These are phyloP conservation scores for Fonsecaea pugnacius DNA, from an alignment of 2,329 filamentous ascomycete species.

Conservation along the genomic window DNA sequence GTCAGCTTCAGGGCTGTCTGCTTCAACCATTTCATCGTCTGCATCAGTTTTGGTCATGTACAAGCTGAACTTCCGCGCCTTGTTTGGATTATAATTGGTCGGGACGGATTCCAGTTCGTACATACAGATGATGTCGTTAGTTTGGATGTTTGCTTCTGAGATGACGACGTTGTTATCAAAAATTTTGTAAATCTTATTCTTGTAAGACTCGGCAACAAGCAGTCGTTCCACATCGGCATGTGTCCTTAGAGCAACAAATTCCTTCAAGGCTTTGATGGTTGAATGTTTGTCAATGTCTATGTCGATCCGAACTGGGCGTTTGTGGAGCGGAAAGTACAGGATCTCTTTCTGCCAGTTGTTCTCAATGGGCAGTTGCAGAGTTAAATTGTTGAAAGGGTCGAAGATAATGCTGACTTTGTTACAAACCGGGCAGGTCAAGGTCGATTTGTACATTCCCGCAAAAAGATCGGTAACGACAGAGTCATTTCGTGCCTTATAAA, in stretches of 20 bases:
- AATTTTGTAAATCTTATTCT: conserved; percentile 81
- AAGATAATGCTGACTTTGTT: conserved; percentile 98
- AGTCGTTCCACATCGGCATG: conserved; percentile 60
- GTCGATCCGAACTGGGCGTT: conserved; percentile 70
- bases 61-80: conserved; percentile 54
- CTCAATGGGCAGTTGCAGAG: conserved; percentile 84
- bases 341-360: conserved; percentile 77
- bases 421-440: conserved; percentile 86
- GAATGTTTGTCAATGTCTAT: conserved; percentile 76
- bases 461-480: conserved; percentile 95
- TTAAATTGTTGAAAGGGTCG: conserved; percentile 94
- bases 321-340: conserved; percentile 76
- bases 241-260: conserved; percentile 61
- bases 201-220: conserved; percentile 83
- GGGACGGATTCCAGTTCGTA: conserved; percentile 79
- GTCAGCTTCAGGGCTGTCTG: conserved; percentile 52
- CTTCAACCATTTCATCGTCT: conserved; percentile 47
- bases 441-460: conserved; percentile 98
- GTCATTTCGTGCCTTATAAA: conserved; percentile 89
- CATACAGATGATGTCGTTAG: conserved; percentile 67
- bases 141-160: conserved; percentile 70
- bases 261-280: conserved; percentile 58
- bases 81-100: conserved; percentile 71
- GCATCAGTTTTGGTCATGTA: conserved; percentile 42
- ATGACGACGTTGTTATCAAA: conserved; percentile 73